Evolutionary conservation across 2,329 filamentous ascomycete species (phyloP), one percentile per base, ranked within the genome.

Genomic region (Alternaria panax): DNA sequence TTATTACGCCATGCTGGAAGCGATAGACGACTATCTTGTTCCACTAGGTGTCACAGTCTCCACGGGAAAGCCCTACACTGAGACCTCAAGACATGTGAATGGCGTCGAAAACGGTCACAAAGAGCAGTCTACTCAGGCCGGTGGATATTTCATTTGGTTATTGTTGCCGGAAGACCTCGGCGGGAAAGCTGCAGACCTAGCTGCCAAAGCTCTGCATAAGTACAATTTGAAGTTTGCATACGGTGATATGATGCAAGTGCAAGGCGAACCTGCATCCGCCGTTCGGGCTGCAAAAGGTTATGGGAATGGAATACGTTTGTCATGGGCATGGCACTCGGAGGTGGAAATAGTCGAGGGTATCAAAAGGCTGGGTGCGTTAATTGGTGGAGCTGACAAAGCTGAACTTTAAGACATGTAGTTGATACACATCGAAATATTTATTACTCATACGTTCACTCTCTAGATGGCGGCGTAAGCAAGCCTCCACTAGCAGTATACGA

Each of bases 211-310:
- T 7, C 77, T 83, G 67, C 74, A 79, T 20, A 84, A 88, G 53
- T 87, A 89, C 73, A 84, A 86, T 45, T 74, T 94, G 58, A 82
- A 87, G 25, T 80, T 93, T 24, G 89, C 87, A 3, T 81, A 84
- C 7, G 92, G 92, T 1, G 81, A 82, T 48, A 81, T 89, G 65
- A 94, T 93, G 75, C 85, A 88, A 68, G 67, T 80, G 7, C 75
- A 79, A 30, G 74, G 61, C 5, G 63, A 66, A n/a, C 20, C 40
- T 38, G 30, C 25, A 16, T 60, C 54, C 9, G 25, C 46, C 6
- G 46, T 58, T 38, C 51, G 59, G 32, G 56, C 59, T 20, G 40
- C 51, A 28, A 48, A 59, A 5, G 57, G 59, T 1, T 66, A 57
- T 40, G 54, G 64, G 8, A 59, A 53, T 24, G 64, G 64, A 8